Evolutionary conservation across 129 eudicot species (phyloP).

Genomic region (Heracleum sosnowskyi): DNA sequence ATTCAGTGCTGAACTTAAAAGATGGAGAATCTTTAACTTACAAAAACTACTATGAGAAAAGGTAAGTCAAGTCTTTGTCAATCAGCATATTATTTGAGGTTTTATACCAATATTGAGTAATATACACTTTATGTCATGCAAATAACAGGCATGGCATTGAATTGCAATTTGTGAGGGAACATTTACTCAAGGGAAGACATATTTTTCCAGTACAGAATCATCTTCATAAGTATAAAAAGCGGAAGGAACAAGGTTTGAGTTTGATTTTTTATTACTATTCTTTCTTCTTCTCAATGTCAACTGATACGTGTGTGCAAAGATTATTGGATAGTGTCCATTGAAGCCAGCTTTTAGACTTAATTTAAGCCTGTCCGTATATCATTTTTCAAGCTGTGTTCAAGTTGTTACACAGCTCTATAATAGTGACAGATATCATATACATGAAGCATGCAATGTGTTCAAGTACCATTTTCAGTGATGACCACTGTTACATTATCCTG

Average conservation of each 20-base stretch:
- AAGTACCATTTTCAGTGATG: too few species aligned
- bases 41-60: conserved; percentile 32
- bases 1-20: conserved; percentile 25
- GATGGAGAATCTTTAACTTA: conserved; percentile 39
- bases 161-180: conserved; percentile 31
- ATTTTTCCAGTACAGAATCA: conserved; percentile 44
- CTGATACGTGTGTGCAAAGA: background rate
- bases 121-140: background rate
- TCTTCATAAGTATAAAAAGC: conserved; percentile 42
- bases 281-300: background rate
- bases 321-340: background rate
- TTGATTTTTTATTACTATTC: background rate
- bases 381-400: background rate
- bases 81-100: background rate
- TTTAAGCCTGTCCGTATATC: background rate
- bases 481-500: background rate
- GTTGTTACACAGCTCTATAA: background rate
- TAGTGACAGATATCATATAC: background rate
- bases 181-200: conserved; percentile 48
- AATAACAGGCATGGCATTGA: conserved; percentile 47
- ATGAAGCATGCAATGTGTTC: background rate
- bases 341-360: background rate
- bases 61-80: conserved; percentile 20
- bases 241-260: conserved; percentile 46
- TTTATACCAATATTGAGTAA: background rate